phyloP scores from a whole-genome alignment of 768 basidiomycete genomes.

The Kondoa malvinella region DNA sequence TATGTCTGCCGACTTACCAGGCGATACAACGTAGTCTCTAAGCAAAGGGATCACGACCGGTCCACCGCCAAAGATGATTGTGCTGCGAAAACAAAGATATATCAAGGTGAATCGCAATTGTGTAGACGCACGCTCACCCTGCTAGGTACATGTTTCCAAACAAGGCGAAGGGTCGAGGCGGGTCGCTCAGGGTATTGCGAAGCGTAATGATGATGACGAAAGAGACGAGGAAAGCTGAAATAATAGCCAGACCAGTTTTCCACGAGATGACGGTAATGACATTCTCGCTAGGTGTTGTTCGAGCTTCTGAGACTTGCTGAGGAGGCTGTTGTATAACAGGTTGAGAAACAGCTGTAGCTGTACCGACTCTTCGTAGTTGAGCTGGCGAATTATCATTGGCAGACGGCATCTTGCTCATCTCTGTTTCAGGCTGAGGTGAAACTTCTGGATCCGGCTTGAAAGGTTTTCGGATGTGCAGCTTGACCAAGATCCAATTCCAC shows the following conservation, averaged over 20 bases:
- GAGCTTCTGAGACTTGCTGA: not conserved
- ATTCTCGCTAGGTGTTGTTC: not conserved
- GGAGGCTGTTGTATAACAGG: not conserved
- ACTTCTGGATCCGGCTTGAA: no score
- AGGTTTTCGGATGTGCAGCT: no score
- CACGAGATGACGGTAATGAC: slow-evolving; percentile 3
- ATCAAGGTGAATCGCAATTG: not conserved
- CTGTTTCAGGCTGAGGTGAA: no score
- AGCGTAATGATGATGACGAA: slow-evolving; percentile 6
- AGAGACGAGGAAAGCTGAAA: not conserved
- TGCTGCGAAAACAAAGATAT: slow-evolving; percentile 21
- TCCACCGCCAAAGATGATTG: slow-evolving; percentile 41
- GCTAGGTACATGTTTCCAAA: slow-evolving; percentile 41
- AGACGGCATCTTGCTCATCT: no score
- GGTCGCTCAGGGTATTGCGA: slow-evolving; percentile 3
- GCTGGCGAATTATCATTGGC: no score
- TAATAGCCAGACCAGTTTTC: slow-evolving; percentile 3
- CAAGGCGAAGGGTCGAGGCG: slow-evolving; percentile 26
- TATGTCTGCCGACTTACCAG: slow-evolving; percentile 17
- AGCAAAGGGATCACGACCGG: slow-evolving; percentile 45
- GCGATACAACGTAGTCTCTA: slow-evolving; percentile 39
- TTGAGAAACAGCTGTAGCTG: no score
- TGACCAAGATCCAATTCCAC: not conserved
- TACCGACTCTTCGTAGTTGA: no score
- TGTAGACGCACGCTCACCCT: no score